Conservation (phyloP, 2,329 filamentous ascomycete genomes). For the Cyphellophora attinorum region DNA sequence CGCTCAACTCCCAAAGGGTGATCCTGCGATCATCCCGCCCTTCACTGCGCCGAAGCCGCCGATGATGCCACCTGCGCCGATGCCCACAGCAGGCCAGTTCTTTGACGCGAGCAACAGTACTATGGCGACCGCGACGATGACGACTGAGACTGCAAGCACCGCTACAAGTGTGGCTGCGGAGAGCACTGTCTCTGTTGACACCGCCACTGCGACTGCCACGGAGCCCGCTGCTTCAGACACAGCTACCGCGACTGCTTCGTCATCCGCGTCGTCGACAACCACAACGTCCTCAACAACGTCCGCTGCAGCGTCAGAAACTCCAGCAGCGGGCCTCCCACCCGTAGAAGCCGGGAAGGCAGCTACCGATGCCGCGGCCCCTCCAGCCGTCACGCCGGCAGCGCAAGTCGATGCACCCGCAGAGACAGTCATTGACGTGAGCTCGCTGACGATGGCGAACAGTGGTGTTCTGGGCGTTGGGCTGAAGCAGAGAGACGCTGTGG, state of each 20-base stretch:
- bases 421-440: neutral
- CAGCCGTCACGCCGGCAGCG: slow-evolving; percentile 1
- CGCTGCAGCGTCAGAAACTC: slow-evolving; percentile 3
- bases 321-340: neutral
- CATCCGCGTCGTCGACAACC: neutral
- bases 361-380: neutral
- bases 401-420: neutral
- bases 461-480: neutral
- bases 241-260: neutral
- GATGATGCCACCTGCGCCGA: neutral
- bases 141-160: slow-evolving; percentile 1
- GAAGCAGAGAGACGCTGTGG: too few species aligned
- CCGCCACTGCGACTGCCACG: neutral
- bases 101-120: neutral
- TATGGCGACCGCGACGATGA: neutral
- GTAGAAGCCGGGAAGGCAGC: neutral
- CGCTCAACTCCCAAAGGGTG: neutral
- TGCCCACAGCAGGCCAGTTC: neutral
- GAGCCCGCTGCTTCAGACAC: slow-evolving; percentile 1
- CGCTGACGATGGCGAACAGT: neutral
- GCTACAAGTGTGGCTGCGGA: slow-evolving; percentile 1
- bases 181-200: neutral
- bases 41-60: neutral
- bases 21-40: neutral
- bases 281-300: slow-evolving; percentile 3